Conservation (phyloP, 1,139 yeast species). For the Candida dubliniensis region DNA sequence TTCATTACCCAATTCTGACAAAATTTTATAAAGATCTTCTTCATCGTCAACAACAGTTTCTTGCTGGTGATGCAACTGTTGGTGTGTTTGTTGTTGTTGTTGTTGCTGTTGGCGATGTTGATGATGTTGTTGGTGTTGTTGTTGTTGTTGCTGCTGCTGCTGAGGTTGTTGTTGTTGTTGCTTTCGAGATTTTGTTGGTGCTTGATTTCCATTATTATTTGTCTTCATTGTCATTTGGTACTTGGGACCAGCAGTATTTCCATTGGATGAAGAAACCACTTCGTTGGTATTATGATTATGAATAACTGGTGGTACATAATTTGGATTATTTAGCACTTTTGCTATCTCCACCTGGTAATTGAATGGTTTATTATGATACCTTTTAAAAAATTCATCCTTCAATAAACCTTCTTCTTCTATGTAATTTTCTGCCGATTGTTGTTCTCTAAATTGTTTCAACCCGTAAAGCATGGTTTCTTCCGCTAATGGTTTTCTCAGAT, state of each 20-base stretch:
- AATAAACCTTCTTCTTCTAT: conserved; percentile 40
- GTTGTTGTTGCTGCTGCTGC: conserved; percentile 9
- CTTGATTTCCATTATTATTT: background rate
- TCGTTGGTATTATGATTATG: conserved; percentile 8
- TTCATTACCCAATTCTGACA: conserved; percentile 15
- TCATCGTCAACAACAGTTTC: conserved; percentile 10
- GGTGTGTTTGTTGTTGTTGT: conserved; percentile 1
- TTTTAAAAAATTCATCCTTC: conserved; percentile 27
- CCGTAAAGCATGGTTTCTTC: conserved; percentile 52
- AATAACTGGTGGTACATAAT: conserved; percentile 17
- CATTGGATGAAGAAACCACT: conserved; percentile 6
- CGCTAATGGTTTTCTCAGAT: conserved; percentile 47
- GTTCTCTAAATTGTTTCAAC: conserved; percentile 49
- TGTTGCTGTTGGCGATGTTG: conserved; percentile 7
- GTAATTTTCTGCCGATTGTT: conserved; percentile 38
- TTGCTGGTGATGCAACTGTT: background rate
- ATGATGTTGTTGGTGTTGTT: conserved; percentile 4
- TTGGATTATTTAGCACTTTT: conserved; percentile 17
- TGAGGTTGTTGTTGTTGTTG: background rate
- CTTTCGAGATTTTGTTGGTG: conserved; percentile 1
- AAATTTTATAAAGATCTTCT: conserved; percentile 14
- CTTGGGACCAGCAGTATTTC: conserved; percentile 10
- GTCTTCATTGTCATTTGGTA: conserved; percentile 12
- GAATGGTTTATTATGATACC: conserved; percentile 19
- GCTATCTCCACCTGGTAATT: conserved; percentile 18